These are phyloP conservation scores for Collybiopsis luxurians DNA, from an alignment of 768 basidiomycete species.

Conservation along the genomic window DNA sequence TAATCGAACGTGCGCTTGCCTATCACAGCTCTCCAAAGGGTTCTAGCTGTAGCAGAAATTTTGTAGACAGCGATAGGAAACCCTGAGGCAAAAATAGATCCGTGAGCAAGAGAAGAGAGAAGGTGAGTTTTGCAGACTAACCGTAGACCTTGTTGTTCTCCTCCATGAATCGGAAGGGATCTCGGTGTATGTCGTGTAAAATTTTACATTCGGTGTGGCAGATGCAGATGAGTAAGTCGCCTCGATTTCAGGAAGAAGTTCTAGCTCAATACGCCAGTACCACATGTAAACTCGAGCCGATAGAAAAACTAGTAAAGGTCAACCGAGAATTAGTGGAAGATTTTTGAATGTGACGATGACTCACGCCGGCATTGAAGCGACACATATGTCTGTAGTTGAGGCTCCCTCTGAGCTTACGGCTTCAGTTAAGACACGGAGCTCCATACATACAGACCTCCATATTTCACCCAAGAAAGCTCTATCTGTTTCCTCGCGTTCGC, in stretches of 20 bases:
- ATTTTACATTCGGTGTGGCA: slow-evolving; percentile 64
- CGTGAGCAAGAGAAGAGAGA: neutral
- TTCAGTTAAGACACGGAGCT: slow-evolving; percentile 35
- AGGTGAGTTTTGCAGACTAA: slow-evolving; percentile 10
- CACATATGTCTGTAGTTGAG: slow-evolving; percentile 65
- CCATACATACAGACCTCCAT: slow-evolving; percentile 27
- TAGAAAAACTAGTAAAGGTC: slow-evolving; percentile 55
- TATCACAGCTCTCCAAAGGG: slow-evolving; percentile 69
- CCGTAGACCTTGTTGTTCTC: slow-evolving; percentile 69
- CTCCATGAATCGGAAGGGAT: slow-evolving; percentile 74
- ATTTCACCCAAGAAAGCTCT: slow-evolving; percentile 45
- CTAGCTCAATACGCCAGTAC: slow-evolving; percentile 75
- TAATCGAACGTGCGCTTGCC: slow-evolving; percentile 31
- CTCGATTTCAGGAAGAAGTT: slow-evolving; percentile 19
- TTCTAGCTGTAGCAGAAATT: slow-evolving; percentile 70
- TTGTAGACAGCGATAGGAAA: slow-evolving; percentile 79
- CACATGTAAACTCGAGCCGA: slow-evolving; percentile 70
- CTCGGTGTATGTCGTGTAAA: slow-evolving; percentile 63
- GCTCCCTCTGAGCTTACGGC: slow-evolving; percentile 17
- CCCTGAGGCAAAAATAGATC: slow-evolving; percentile 29
- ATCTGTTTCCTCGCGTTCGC: slow-evolving; percentile 55
- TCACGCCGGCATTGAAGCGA: slow-evolving; percentile 62
- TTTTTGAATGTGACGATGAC: slow-evolving; percentile 14
- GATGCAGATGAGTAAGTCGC: slow-evolving; percentile 24
- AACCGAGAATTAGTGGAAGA: neutral